phyloP scores from a whole-genome alignment of 768 basidiomycete genomes.

The Lactarius psammicola region DNA sequence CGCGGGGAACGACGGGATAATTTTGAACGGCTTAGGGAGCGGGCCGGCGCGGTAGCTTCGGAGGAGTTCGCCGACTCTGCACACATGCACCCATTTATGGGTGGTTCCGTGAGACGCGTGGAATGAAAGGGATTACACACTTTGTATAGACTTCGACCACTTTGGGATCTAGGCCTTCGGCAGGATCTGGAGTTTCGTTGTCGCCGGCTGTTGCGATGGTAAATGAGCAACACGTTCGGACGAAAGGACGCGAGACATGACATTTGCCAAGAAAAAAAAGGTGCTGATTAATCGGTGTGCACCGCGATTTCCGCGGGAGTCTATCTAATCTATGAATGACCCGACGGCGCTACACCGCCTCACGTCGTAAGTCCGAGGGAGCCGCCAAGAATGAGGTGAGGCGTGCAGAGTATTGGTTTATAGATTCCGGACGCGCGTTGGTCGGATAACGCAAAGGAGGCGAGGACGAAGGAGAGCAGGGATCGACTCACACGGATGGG shows the following conservation, averaged over 20 bases:
- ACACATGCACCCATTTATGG: background rate
- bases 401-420: background rate
- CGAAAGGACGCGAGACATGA: background rate
- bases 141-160: constrained; percentile 92
- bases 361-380: background rate
- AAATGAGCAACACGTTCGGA: constrained; percentile 6
- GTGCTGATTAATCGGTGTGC: background rate
- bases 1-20: constrained; percentile 90
- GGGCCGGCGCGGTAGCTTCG: constrained; percentile 90
- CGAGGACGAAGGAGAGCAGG: no score
- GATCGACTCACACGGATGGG: constrained; percentile 48
- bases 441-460: background rate
- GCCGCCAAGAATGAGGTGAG: background rate
- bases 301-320: background rate
- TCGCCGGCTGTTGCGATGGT: constrained; percentile 50
- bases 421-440: background rate
- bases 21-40: constrained; percentile 96
- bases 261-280: background rate
- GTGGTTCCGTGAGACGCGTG: background rate
- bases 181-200: constrained; percentile 59
- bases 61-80: constrained; percentile 81
- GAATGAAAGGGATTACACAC: constrained; percentile 45
- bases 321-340: background rate
- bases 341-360: no score
- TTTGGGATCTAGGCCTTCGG: constrained; percentile 85